These are phyloP conservation scores for Pseudogymnoascus sp. DNA, from an alignment of 2,329 filamentous ascomycete genomes.

Conservation along the genomic window DNA sequence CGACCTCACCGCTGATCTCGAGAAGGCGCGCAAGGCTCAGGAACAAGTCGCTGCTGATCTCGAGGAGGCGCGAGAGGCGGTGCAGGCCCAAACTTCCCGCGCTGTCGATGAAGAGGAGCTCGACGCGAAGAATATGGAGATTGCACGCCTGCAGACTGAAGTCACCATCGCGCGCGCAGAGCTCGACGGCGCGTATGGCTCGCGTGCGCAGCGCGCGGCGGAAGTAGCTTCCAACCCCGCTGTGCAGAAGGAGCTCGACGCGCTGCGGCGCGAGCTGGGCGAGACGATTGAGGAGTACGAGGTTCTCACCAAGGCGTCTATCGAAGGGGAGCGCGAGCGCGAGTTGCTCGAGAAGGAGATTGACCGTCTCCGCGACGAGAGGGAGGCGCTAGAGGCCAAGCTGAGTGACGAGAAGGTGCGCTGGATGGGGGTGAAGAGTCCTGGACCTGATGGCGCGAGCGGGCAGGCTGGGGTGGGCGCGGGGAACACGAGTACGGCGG, in stretches of 20 bases:
- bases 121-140: conserved; percentile 50
- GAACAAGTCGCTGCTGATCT: conserved; percentile 16
- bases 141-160: conserved; percentile 63
- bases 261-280: conserved; percentile 55
- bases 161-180: conserved; percentile 86
- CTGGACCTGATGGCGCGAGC: conserved; percentile 32
- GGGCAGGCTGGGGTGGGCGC: conserved; percentile 19
- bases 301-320: conserved; percentile 58
- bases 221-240: conserved; percentile 51
- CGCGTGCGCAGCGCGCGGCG: conserved; percentile 59
- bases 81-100: conserved; percentile 27
- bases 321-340: conserved; percentile 64
- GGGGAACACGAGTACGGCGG: conserved; percentile 51
- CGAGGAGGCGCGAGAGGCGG: conserved; percentile 15
- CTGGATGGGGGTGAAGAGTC: conserved; percentile 54
- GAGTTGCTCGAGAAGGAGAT: conserved; percentile 55
- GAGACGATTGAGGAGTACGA: conserved; percentile 65
- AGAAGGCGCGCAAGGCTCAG: conserved; percentile 13
- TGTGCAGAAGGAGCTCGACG: conserved; percentile 52
- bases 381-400: conserved; percentile 54
- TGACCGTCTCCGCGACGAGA: conserved; percentile 55
- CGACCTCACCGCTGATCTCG: conserved; percentile 19
- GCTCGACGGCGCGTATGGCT: conserved; percentile 88
- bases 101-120: conserved; percentile 40
- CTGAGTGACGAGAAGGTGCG: conserved; percentile 60